A percentile compares a stretch with the other conserved stretches of the same genome.
Conservation (phyloP, 2,329 filamentous ascomycete genomes). For the Colletotrichum horii region DNA sequence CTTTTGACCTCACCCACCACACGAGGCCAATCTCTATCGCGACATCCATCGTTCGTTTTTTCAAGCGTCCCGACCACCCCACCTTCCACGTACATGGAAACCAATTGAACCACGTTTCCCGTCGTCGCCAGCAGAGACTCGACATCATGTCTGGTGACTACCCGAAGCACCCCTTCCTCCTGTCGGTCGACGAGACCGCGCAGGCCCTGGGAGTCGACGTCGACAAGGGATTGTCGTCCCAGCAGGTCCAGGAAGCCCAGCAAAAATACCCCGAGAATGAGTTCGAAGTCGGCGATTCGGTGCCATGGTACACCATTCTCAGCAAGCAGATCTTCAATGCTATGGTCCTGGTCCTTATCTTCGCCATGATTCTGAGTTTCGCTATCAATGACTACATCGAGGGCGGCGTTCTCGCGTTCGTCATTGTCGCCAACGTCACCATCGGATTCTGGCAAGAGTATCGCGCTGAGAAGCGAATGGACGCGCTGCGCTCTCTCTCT, state of each 20-base stretch:
- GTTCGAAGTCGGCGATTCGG: slow-evolving; percentile 69
- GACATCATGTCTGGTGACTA: slow-evolving; percentile 50
- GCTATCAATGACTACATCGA: slow-evolving; percentile 72
- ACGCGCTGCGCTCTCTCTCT: slow-evolving; percentile 64
- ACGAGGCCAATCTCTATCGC: neutral
- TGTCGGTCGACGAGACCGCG: slow-evolving; percentile 67
- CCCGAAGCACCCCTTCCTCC: slow-evolving; percentile 63
- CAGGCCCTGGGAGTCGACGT: slow-evolving; percentile 65
- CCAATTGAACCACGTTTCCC: neutral
- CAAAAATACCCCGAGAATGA: slow-evolving; percentile 71
- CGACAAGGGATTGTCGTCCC: slow-evolving; percentile 69
- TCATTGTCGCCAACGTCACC: slow-evolving; percentile 72
- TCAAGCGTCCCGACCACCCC: neutral
- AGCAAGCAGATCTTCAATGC: slow-evolving; percentile 77
- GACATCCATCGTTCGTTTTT: neutral
- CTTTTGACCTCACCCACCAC: neutral
- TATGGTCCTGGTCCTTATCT: slow-evolving; percentile 78
- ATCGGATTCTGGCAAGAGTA: slow-evolving; percentile 73
- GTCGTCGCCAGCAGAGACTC: slow-evolving; percentile 13
- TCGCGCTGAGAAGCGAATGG: slow-evolving; percentile 70
- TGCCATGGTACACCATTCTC: slow-evolving; percentile 75
- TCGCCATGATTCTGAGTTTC: slow-evolving; percentile 77
- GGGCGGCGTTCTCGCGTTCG: slow-evolving; percentile 69
- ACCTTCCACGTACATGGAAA: slow-evolving; percentile 5
- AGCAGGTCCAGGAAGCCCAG: slow-evolving; percentile 64